phyloP scores from a whole-genome alignment of 345 rosid genomes.

The Hevea brasiliensis region DNA sequence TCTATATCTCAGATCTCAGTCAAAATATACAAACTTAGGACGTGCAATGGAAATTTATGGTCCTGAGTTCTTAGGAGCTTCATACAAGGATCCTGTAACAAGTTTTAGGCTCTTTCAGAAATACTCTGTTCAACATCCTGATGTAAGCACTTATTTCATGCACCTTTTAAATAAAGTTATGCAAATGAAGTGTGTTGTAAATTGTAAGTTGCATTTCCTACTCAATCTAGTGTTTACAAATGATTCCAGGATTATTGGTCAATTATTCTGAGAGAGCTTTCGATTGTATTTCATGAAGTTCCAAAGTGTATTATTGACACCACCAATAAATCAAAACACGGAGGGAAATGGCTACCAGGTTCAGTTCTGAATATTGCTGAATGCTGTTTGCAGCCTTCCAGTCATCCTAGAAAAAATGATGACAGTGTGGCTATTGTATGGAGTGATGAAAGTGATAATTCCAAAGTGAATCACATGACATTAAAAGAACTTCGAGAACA shows the following conservation, averaged over 20 bases:
- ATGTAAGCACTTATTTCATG: conserved; percentile 39
- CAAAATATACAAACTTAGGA: conserved; percentile 70
- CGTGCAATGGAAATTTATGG: conserved; percentile 68
- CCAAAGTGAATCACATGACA: conserved; percentile 51
- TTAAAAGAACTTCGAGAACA: conserved; percentile 61
- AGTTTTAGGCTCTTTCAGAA: conserved; percentile 63
- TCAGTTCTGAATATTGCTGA: conserved; percentile 72
- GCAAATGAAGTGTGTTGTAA: not conserved
- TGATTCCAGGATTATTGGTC: conserved; percentile 70
- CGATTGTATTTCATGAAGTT: conserved; percentile 48
- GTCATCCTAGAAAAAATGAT: conserved; percentile 56
- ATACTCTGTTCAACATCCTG: conserved; percentile 63
- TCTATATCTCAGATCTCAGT: conserved; percentile 38
- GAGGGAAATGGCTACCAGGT: conserved; percentile 81
- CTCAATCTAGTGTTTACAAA: conserved; percentile 12
- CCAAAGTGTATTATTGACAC: conserved; percentile 75
- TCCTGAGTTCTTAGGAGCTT: conserved; percentile 57
- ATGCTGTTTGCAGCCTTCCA: conserved; percentile 64
- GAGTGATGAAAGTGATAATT: conserved; percentile 71
- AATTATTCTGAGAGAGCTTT: conserved; percentile 58
- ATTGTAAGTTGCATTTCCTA: not conserved
- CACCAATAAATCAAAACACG: conserved; percentile 45
- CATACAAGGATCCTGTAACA: conserved; percentile 70
- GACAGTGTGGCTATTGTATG: conserved; percentile 64
- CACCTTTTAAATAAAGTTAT: not conserved